These are phyloP conservation scores for Aurantiochytrium sp. DNA, from an alignment of 108 stramenopile genomes.

Conservation along the genomic window DNA sequence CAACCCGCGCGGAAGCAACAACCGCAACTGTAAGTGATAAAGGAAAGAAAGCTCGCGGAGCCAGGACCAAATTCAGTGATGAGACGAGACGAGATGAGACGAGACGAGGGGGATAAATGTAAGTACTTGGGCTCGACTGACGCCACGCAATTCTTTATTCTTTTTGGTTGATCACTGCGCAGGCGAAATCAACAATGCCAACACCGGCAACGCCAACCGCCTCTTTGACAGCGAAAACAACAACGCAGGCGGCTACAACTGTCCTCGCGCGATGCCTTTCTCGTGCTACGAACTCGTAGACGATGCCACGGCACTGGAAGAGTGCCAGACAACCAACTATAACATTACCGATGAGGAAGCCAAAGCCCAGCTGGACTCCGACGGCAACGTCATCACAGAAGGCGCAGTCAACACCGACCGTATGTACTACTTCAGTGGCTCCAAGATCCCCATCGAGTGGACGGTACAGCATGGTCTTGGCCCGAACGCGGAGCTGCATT, in stretches of 20 bases:
- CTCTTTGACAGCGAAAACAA: conserved; percentile 47
- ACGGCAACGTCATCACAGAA: background rate
- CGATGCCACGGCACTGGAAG: background rate
- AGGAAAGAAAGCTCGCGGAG: background rate
- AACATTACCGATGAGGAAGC: background rate
- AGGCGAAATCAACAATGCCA: background rate
- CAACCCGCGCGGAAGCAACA: conserved; percentile 36
- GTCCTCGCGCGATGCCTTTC: conserved; percentile 23
- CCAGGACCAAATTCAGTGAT: background rate
- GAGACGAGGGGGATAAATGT: background rate
- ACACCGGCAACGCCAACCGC: conserved; percentile 21
- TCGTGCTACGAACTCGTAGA: conserved; percentile 25
- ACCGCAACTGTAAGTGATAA: conserved; percentile 37
- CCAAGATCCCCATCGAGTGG: conserved; percentile 38
- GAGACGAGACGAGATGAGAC: background rate
- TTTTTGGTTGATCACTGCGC: background rate
- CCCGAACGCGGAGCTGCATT: conserved; percentile 29
- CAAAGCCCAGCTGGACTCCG: background rate
- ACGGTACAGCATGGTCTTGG: conserved; percentile 45
- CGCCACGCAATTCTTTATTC: background rate
- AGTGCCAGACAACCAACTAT: background rate
- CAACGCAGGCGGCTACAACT: conserved; percentile 39
- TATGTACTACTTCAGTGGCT: conserved; percentile 43
- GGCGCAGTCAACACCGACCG: background rate
- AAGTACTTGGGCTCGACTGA: background rate